Evolutionary conservation across 441 rosid genomes (phyloP), one percentile per base, ranked within the genome.

Genomic region (Croton laevigatus): DNA sequence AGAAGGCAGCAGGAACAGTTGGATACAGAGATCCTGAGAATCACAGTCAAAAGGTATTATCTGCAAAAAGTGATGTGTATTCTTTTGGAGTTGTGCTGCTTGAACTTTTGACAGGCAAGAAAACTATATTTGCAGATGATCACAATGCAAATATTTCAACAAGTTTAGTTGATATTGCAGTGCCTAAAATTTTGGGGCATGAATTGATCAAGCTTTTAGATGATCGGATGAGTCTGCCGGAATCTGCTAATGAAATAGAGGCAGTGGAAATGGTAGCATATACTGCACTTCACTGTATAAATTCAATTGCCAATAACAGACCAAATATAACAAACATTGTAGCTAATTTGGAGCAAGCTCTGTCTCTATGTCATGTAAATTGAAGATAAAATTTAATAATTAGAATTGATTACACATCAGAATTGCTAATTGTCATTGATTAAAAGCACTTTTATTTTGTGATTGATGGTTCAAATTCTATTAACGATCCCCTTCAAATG

Each of bases 1-100:
- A 73, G 72, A 83, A 84, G 76, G 92, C 94, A 0, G 98, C 86
- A 0, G 98, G 93, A 44, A 87, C 97, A 2, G 89, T 89, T 2
- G 94, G 97, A 22, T 93, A 91, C 78, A 86, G 87, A 2, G 97
- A 93, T 78, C 98, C 97, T 0, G 98, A 91, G 71, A 87, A 91
- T 75, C 86, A 87, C n/a, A 87, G 86, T 27, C 77, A 78, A 17
- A 86, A 87, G 42, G 88, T 86, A 12, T 55, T 91, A 65, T 88
- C 98, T 0, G 80, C 84, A 0, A 89, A 89, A 83, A 91, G 93
- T 27, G 98, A 93, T 20, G 94, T 91, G 12, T 93, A 88, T 7
- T 90, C 93, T 0, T 74, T 91, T 1, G 98, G 98, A 0, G 91
- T 93, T 20, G 96, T 93, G 59, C 71, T 91, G 69, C 53, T 94